Conservation (phyloP, 139 green algal genomes). For the Gonium pectorale region DNA sequence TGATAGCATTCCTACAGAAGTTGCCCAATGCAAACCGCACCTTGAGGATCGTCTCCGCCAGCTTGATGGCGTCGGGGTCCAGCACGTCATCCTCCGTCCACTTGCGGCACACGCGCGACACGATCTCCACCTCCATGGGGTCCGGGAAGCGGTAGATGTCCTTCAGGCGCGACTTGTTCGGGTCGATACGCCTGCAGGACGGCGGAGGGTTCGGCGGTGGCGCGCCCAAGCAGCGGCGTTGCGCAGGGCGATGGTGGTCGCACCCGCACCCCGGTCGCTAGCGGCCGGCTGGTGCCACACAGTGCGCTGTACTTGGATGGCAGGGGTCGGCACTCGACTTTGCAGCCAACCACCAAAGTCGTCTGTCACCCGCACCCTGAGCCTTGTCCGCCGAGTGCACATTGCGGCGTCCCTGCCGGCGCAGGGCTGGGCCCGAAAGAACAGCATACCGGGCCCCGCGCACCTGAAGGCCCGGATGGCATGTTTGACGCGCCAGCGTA, state of each 20-base stretch:
- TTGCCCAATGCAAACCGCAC: neutral
- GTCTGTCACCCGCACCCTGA: no score
- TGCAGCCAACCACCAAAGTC: no score
- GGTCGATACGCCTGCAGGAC: constrained; percentile 25
- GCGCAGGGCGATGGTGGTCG: no score
- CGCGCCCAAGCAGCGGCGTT: no score
- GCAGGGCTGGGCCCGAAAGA: no score
- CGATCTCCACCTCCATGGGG: constrained; percentile 59
- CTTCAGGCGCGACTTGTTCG: constrained; percentile 36
- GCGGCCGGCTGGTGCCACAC: no score
- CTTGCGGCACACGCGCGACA: constrained; percentile 52
- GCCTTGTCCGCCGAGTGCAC: no score
- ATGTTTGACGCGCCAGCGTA: constrained; percentile 6
- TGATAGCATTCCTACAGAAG: neutral
- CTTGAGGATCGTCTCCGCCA: constrained; percentile 60
- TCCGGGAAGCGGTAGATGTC: constrained; percentile 61
- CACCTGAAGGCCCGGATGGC: constrained; percentile 50
- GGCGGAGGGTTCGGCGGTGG: no score
- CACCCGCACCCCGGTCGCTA: no score
- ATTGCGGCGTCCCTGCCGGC: no score
- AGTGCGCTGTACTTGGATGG: no score
- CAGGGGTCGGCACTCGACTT: no score
- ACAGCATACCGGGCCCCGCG: neutral
- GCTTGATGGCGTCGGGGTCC: constrained; percentile 44
- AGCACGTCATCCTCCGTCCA: constrained; percentile 62